phyloP scores from a whole-genome alignment of 2,329 filamentous ascomycete species.

The Parasarocladium wereldwijsianum region DNA sequence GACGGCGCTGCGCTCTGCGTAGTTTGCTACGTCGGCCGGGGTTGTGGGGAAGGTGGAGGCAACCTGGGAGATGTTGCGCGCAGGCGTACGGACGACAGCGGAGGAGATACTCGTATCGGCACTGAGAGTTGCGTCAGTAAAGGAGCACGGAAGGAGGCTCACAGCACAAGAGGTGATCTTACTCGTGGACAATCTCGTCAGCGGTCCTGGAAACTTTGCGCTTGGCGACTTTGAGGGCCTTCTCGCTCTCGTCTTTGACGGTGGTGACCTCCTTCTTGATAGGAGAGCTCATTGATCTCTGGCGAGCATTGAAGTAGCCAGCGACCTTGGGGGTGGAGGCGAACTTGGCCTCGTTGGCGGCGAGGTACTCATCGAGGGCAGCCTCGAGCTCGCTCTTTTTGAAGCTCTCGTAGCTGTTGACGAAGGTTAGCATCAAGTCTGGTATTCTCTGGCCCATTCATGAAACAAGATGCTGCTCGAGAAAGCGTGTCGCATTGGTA shows the following conservation, averaged over 20 bases:
- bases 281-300: conserved; percentile 42
- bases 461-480: too few species aligned
- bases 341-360: conserved; percentile 51
- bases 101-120: conserved; percentile 22
- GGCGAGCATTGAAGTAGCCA: conserved; percentile 62
- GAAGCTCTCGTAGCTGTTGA: conserved; percentile 46
- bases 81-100: conserved; percentile 33
- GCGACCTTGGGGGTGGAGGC: conserved; percentile 46
- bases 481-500: too few species aligned
- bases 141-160: not conserved
- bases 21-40: conserved; percentile 61
- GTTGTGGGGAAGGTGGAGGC: conserved; percentile 55
- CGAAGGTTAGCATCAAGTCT: conserved; percentile 1
- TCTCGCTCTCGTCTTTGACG: conserved; percentile 20
- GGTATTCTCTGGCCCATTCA: not conserved
- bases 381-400: conserved; percentile 71
- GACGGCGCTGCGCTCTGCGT: conserved; percentile 57
- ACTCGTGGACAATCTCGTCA: conserved; percentile 31
- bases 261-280: conserved; percentile 38
- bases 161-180: conserved; percentile 13
- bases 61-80: conserved; percentile 37
- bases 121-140: conserved; percentile 1
- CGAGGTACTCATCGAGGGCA: conserved; percentile 58
- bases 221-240: conserved; percentile 28
- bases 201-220: conserved; percentile 28